A percentile compares a stretch with the other conserved stretches of the same genome.
phyloP scores from a whole-genome alignment of 345 rosid genomes.

The Kandelia obovata region DNA sequence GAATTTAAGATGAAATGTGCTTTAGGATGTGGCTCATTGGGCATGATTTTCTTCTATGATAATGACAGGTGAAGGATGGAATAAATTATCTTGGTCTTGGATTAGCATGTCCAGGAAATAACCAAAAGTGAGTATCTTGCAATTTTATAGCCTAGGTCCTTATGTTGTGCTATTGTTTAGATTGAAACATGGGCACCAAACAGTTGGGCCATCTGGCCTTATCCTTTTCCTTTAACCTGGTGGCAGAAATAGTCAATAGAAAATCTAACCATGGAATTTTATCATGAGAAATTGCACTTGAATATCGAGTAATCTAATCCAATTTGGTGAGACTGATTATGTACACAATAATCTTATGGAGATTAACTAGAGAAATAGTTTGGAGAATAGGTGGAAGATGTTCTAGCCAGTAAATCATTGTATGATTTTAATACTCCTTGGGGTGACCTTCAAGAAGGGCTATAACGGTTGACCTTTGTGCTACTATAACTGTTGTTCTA shows the following conservation, averaged over 20 bases:
- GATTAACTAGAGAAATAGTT: neutral
- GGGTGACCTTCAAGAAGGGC: neutral
- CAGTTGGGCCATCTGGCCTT: no score
- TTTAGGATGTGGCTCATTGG: neutral
- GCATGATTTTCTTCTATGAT: constrained; percentile 17
- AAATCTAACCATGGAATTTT: no score
- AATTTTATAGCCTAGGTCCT: constrained; percentile 1
- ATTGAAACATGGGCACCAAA: neutral
- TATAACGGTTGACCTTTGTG: neutral
- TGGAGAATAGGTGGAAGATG: neutral
- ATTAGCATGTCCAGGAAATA: constrained; percentile 38
- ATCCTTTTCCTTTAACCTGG: no score
- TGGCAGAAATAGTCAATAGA: no score
- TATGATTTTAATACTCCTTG: no score
- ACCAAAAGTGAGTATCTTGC: constrained; percentile 47
- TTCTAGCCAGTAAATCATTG: neutral
- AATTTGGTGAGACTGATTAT: no score
- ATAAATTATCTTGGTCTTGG: constrained; percentile 40
- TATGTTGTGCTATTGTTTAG: neutral
- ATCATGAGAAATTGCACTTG: no score
- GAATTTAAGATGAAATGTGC: neutral
- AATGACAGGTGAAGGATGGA: constrained; percentile 66
- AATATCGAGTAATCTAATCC: no score
- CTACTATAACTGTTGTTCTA: neutral
- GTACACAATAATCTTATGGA: no score